phyloP scores from a whole-genome alignment of 2,329 filamentous ascomycete genomes.

The Beauveria sp. region DNA sequence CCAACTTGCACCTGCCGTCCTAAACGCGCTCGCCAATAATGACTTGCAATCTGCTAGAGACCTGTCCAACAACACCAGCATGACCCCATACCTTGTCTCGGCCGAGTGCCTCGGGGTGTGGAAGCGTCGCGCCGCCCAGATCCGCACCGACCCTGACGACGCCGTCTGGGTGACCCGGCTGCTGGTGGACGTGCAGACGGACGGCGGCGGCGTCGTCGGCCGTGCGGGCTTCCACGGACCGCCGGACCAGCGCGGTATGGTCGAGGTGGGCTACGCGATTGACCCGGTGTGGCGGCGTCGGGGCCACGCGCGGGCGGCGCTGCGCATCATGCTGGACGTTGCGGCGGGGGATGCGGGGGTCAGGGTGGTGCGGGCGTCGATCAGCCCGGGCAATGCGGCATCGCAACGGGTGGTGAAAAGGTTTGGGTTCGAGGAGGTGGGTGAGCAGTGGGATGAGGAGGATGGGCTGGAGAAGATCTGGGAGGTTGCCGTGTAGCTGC shows the following conservation, averaged over 20 bases:
- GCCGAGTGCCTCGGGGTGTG: slow-evolving; percentile 2
- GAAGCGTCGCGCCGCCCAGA: not conserved
- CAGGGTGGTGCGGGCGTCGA: slow-evolving; percentile 3
- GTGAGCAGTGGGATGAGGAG: slow-evolving; percentile 8
- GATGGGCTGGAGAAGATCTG: not conserved
- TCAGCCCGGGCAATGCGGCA: not conserved
- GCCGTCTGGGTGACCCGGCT: slow-evolving; percentile 7
- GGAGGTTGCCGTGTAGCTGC: not conserved
- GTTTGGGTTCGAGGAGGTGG: not conserved
- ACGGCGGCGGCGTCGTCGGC: not conserved
- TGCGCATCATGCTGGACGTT: slow-evolving; percentile 1
- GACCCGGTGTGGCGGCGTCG: not conserved
- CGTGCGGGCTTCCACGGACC: slow-evolving; percentile 10
- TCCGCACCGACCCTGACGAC: not conserved
- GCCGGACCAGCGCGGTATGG: slow-evolving; percentile 6
- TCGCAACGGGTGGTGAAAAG: not conserved
- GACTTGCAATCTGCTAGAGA: not conserved
- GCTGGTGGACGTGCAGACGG: not conserved
- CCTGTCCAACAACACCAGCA: not conserved
- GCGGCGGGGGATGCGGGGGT: not conserved
- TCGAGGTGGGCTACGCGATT: slow-evolving; percentile 7
- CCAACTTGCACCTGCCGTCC: not conserved
- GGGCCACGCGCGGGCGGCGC: slow-evolving; percentile 8
- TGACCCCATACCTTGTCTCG: not conserved
- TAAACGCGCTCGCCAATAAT: not conserved